phyloP scores from a whole-genome alignment of 1,284 basidiomycete species.

The Leccinum fuscescens region DNA sequence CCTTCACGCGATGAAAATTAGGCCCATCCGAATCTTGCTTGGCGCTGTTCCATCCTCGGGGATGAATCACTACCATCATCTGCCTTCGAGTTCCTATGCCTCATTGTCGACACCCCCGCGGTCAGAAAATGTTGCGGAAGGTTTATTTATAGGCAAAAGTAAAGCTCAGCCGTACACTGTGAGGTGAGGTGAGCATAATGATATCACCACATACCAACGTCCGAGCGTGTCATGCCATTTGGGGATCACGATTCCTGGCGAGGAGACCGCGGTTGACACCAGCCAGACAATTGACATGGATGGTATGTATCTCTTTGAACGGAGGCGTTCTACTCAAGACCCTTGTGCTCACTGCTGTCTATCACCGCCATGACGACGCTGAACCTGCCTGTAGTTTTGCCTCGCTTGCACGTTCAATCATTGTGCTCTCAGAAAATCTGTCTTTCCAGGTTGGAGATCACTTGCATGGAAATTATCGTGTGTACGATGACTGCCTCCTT shows the following conservation, averaged over 20 bases:
- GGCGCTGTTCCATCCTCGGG: no score
- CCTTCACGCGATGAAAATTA: no score
- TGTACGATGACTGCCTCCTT: neutral
- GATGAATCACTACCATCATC: no score
- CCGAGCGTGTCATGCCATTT: neutral
- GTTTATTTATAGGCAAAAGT: no score
- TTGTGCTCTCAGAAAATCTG: conserved; percentile 11
- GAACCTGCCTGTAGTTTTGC: no score
- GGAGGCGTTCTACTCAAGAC: conserved; percentile 14
- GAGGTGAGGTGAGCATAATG: neutral
- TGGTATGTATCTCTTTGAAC: conserved; percentile 8
- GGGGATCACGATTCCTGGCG: neutral
- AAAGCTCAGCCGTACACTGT: no score
- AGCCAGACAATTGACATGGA: conserved; percentile 14
- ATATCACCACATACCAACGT: neutral
- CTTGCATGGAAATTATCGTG: conserved; percentile 11
- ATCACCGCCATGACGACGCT: conserved; percentile 1
- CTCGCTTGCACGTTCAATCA: conserved; percentile 3
- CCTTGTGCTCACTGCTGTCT: conserved; percentile 7
- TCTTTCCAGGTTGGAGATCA: conserved; percentile 17
- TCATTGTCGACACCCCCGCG: no score
- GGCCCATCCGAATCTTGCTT: no score
- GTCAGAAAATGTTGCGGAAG: no score
- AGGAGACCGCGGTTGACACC: neutral
- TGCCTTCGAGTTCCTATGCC: no score